Conservation (phyloP, 1,284 basidiomycete species). For the Irpex lacteus region DNA sequence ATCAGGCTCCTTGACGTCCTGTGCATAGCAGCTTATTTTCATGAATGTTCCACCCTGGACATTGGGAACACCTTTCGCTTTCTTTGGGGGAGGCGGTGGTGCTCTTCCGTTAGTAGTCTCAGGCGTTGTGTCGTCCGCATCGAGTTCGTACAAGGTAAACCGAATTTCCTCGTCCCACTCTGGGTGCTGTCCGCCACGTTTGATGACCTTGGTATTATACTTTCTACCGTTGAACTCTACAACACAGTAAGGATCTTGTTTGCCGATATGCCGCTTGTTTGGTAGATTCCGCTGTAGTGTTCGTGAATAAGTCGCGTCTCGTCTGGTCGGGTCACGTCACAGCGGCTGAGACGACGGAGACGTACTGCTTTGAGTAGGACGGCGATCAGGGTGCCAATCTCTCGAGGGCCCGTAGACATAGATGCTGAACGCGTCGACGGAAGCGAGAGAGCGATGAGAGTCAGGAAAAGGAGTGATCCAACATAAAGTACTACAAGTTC, state of each 20-base stretch:
- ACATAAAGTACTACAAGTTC: background rate
- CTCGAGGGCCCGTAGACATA: constrained; percentile 36
- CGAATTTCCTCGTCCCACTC: constrained; percentile 99
- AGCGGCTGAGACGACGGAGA: constrained; percentile 21
- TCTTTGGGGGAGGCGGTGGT: constrained; percentile 62
- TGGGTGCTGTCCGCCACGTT: constrained; percentile 95
- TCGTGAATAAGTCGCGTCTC: background rate
- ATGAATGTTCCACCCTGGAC: constrained; percentile 77
- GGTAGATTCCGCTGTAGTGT: constrained; percentile 78
- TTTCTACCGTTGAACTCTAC: constrained; percentile 80
- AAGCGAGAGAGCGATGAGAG: constrained; percentile 5
- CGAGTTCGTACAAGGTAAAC: constrained; percentile 86
- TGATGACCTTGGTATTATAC: constrained; percentile 86
- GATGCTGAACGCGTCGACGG: background rate
- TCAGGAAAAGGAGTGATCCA: constrained; percentile 6
- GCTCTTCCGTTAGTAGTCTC: constrained; percentile 46
- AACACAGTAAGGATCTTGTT: constrained; percentile 95
- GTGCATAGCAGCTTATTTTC: constrained; percentile 88
- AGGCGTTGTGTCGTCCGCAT: constrained; percentile 56
- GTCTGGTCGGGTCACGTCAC: background rate
- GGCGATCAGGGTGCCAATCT: constrained; percentile 92
- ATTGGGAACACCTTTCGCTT: constrained; percentile 47
- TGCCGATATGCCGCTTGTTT: constrained; percentile 93
- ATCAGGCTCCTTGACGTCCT: constrained; percentile 93
- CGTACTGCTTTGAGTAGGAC: constrained; percentile 94